Conservation (phyloP, 176 grass and related monocot species). For the Panicum miliaceum region DNA sequence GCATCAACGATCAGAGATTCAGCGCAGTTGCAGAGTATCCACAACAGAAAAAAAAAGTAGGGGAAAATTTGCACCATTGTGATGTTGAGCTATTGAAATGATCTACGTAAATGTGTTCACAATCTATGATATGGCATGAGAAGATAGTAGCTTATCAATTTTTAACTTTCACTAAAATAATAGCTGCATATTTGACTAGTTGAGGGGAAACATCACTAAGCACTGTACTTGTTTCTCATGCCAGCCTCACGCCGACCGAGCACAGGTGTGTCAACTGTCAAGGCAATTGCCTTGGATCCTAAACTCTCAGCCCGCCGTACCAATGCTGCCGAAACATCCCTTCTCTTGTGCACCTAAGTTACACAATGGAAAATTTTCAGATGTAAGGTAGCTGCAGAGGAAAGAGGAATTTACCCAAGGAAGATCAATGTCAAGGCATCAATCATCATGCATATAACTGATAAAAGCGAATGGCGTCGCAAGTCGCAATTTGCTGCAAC, state of each 20-base stretch:
- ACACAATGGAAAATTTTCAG: background rate
- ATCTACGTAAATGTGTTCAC: background rate
- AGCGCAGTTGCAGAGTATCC: background rate
- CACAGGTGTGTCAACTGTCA: slow-evolving; percentile 85
- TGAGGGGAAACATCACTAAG: too few relatives aligned
- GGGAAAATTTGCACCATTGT: background rate
- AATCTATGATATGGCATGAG: background rate
- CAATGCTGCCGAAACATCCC: slow-evolving; percentile 70
- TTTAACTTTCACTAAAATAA: background rate
- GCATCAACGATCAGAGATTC: slow-evolving; percentile 12
- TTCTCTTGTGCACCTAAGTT: slow-evolving; percentile 66
- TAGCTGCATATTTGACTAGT: too few relatives aligned
- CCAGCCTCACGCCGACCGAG: slow-evolving; percentile 80
- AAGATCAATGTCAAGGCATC: background rate
- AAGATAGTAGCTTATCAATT: background rate
- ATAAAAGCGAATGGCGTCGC: slow-evolving; percentile 83
- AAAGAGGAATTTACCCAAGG: background rate
- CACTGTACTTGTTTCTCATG: slow-evolving; percentile 71
- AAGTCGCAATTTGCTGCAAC: slow-evolving; percentile 69
- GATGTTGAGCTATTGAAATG: background rate
- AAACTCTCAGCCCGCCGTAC: slow-evolving; percentile 66
- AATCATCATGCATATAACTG: slow-evolving; percentile 74
- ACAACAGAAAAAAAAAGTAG: background rate
- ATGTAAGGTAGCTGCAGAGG: background rate
- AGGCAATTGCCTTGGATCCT: slow-evolving; percentile 81